Percentiles rank a stretch among this genome's conserved stretches.
phyloP scores from a whole-genome alignment of 805 yeast species.

The Myxozyma neglecta region DNA sequence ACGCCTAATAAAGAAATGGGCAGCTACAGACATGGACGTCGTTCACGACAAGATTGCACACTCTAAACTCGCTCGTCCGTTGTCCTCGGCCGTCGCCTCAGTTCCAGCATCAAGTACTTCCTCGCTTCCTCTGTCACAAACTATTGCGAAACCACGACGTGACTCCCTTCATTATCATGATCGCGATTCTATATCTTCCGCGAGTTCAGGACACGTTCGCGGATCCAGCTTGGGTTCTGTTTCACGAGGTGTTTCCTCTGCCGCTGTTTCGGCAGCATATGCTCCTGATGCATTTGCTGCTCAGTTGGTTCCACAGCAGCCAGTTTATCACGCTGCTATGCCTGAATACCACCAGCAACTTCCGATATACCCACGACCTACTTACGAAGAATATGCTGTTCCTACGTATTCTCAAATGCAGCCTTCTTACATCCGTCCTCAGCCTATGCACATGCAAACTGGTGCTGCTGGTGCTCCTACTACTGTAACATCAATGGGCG shows the following conservation, averaged over 20 bases:
- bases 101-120: not conserved
- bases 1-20: conserved; percentile 30
- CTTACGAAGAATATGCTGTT: conserved; percentile 1
- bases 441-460: conserved; percentile 8
- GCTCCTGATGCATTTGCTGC: conserved; percentile 13
- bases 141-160: conserved; percentile 18
- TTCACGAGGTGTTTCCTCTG: conserved; percentile 4
- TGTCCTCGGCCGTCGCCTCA: conserved; percentile 7
- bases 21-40: conserved; percentile 26
- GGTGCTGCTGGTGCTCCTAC: not conserved
- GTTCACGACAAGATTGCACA: conserved; percentile 30
- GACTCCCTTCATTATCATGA: conserved; percentile 14
- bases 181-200: not conserved
- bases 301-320: conserved; percentile 3
- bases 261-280: conserved; percentile 10
- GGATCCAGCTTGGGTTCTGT: not conserved
- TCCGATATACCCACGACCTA: not conserved
- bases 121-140: conserved; percentile 7
- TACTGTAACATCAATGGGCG: too few species aligned
- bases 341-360: not conserved
- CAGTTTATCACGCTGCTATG: not conserved
- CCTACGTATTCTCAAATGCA: not conserved
- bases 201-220: not conserved
- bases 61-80: conserved; percentile 16
- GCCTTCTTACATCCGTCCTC: conserved; percentile 7